These are phyloP conservation scores for Daldinia sp. DNA, from an alignment of 2,329 filamentous ascomycete species.

Conservation along the genomic window DNA sequence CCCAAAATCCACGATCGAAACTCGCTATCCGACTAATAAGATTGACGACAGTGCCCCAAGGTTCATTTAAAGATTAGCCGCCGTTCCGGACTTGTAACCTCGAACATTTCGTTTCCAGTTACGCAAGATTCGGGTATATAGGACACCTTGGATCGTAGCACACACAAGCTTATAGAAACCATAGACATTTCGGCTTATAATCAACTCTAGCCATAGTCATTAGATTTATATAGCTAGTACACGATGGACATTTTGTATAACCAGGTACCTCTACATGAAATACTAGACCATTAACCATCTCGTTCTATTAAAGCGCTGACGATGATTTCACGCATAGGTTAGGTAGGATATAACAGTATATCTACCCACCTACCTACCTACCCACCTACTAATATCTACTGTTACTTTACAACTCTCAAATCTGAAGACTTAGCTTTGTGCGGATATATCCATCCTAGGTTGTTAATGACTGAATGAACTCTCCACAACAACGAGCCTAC, in stretches of 20 bases:
- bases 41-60: slow-evolving; percentile 8
- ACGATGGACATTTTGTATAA: neutral
- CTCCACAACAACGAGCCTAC: slow-evolving; percentile 12
- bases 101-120: neutral
- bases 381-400: too few relatives aligned
- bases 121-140: neutral
- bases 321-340: too few relatives aligned
- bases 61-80: slow-evolving; percentile 4
- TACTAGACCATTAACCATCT: too few relatives aligned
- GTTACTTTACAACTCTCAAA: neutral
- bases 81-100: neutral
- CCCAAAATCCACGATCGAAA: slow-evolving; percentile 1
- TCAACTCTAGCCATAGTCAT: neutral
- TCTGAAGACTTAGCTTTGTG: neutral
- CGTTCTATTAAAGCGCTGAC: neutral
- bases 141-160: too few relatives aligned
- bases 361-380: too few relatives aligned
- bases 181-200: neutral
- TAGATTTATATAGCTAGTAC: neutral
- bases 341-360: too few relatives aligned
- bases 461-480: neutral
- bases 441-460: neutral
- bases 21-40: slow-evolving; percentile 1
- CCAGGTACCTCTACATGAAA: too few relatives aligned
- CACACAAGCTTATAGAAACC: neutral